A percentile compares a stretch with the other conserved stretches of the same genome.
Conservation (phyloP, 2,329 filamentous ascomycete species). For the Alternaria gaisen region DNA sequence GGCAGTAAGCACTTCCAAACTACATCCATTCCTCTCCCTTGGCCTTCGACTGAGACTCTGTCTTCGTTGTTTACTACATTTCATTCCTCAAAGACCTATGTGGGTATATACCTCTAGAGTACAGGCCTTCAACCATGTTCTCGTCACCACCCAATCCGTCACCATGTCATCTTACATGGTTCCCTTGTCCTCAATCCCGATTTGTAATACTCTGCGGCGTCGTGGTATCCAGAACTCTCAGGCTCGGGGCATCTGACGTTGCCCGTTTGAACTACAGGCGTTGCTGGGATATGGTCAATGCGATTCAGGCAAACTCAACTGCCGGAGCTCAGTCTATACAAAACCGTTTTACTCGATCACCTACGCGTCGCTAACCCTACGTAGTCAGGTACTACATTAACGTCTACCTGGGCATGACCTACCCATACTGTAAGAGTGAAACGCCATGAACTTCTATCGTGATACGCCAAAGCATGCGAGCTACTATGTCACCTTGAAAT, state of each 20-base stretch:
- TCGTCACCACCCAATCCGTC: neutral
- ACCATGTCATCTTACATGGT: neutral
- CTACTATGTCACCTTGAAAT: neutral
- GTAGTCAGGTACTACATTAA: constrained; percentile 3
- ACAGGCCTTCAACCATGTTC: neutral
- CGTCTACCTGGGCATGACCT: neutral
- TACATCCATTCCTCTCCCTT: neutral
- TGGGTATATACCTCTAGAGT: neutral
- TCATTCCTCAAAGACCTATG: neutral
- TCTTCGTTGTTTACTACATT: neutral
- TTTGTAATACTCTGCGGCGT: constrained; percentile 8
- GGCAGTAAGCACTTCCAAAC: neutral
- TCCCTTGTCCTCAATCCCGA: neutral
- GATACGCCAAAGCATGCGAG: neutral
- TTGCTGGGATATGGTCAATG: constrained; percentile 14
- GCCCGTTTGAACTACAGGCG: constrained; percentile 17
- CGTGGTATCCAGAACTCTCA: neutral
- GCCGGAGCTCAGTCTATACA: neutral
- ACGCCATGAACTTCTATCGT: neutral
- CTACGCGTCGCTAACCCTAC: neutral
- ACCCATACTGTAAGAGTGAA: neutral
- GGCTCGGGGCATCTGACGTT: constrained; percentile 15
- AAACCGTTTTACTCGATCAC: neutral
- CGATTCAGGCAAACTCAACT: constrained; percentile 6
- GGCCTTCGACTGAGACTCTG: neutral